These are phyloP conservation scores for Botrytis aclada DNA, from an alignment of 2,329 filamentous ascomycete genomes.

Conservation along the genomic window DNA sequence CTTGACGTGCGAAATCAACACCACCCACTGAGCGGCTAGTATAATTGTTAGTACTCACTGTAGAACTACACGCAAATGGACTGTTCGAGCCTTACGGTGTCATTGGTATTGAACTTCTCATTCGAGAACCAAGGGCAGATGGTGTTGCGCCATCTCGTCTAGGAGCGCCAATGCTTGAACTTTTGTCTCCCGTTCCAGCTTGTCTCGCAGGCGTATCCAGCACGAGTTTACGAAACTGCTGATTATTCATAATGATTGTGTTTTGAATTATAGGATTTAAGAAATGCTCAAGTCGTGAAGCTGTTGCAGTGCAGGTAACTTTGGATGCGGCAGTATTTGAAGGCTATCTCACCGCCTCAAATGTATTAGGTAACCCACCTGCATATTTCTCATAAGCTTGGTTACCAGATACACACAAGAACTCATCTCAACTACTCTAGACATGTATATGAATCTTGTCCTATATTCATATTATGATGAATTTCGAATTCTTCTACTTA, in stretches of 20 bases:
- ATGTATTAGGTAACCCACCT: not conserved
- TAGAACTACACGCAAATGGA: not conserved
- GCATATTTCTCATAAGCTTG: not conserved
- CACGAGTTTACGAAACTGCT: slow-evolving; percentile 83
- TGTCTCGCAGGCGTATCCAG: slow-evolving; percentile 49
- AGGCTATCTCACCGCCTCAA: not conserved
- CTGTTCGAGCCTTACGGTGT: slow-evolving; percentile 64
- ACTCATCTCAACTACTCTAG: not conserved
- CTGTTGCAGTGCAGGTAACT: not conserved
- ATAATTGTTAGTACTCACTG: not conserved
- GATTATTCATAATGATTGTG: slow-evolving; percentile 76
- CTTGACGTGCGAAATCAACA: slow-evolving; percentile 77
- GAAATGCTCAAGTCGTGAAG: not conserved
- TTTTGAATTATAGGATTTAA: not conserved
- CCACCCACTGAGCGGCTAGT: slow-evolving; percentile 39
- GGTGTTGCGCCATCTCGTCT: slow-evolving; percentile 49
- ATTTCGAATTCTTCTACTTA: not conserved
- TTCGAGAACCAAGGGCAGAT: slow-evolving; percentile 68
- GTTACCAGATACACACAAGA: not conserved
- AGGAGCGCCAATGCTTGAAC: slow-evolving; percentile 29
- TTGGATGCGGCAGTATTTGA: not conserved
- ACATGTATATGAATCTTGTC: not conserved
- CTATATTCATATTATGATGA: not conserved
- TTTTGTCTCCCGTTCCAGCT: slow-evolving; percentile 27
- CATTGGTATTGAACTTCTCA: slow-evolving; percentile 84